Evolutionary conservation across 2,329 filamentous ascomycete genomes (phyloP), one percentile per base, ranked within the genome.

Genomic region (Sclerotinia nivalis): DNA sequence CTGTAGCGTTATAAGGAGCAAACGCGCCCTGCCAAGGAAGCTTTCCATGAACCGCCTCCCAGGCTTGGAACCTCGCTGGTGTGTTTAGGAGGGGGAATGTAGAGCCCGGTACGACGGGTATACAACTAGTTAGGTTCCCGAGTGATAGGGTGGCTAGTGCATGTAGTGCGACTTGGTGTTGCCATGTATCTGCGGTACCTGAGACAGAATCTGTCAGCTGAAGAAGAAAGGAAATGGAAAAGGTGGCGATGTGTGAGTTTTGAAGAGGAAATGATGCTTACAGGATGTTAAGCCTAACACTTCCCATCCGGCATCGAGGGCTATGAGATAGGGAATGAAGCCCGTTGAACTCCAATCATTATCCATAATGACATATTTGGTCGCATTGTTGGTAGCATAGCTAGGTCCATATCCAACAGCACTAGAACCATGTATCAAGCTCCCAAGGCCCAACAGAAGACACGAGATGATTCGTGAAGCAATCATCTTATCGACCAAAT

Each of bases 31-130:
- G 74, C 81, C 82, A 85, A 1, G 81, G 78, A 2, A 85, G 76
- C 15, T 77, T 76, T 2, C 83, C 83, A 68, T 84, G 80, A 2
- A 84, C 75, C 5, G 77, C 71, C 71, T 84, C 79, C 82, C 82
- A 85, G 7, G 81, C 78, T 66, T 81, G 78, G 75, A 83, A 82
- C 0, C 81, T 78, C 52, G 80, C 75, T 0, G 81, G 80, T 0
- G 82, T 84, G 72, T 83, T 83, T 54, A 85, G 75, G 15, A 85
- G 76, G 0, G 83, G 84, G 71, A 82, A 84, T 72, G 83, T 78
- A 65, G 82, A 74, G 15, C 84, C 84, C 40, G 81, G 78, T 71
- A 82, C 80, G 3, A 85, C 83, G 0, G 83, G 83, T 50, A 85
- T 83, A 72, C 83, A 85, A 59, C 77, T 78, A 1, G 68, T 66